These are phyloP conservation scores for Microbotryomycetes sp. DNA, from an alignment of 1,284 basidiomycete species.

Conservation along the genomic window DNA sequence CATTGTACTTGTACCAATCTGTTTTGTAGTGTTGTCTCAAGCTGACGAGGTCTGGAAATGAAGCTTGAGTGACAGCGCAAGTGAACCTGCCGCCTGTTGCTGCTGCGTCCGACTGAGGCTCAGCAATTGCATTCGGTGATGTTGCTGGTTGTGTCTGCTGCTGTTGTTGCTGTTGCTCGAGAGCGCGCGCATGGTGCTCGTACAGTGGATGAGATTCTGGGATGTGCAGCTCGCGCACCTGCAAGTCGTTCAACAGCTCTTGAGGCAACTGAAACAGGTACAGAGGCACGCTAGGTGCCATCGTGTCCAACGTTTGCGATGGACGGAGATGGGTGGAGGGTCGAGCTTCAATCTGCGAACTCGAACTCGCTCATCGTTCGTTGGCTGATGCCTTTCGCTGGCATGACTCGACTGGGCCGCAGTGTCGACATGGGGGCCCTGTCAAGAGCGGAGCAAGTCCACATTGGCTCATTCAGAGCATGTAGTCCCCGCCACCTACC, in stretches of 20 bases:
- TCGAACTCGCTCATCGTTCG: background rate
- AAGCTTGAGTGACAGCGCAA: constrained; percentile 46
- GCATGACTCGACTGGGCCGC: background rate
- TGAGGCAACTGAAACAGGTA: constrained; percentile 41
- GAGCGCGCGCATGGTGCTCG: constrained; percentile 6
- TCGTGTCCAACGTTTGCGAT: no score
- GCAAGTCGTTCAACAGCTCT: constrained; percentile 37
- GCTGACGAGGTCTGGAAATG: constrained; percentile 68
- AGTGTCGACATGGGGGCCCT: no score
- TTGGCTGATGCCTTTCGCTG: background rate
- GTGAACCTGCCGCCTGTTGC: constrained; percentile 12
- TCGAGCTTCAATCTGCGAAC: no score
- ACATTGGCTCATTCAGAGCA: background rate
- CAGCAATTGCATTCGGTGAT: background rate
- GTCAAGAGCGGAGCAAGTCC: no score
- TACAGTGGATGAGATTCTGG: constrained; percentile 22
- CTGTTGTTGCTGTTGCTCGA: background rate
- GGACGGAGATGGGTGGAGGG: no score
- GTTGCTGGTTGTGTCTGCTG: background rate
- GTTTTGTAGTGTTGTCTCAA: constrained; percentile 84
- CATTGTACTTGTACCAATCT: constrained; percentile 98
- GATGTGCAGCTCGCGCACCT: constrained; percentile 36
- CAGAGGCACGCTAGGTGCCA: constrained; percentile 23
- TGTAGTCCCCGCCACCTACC: background rate
- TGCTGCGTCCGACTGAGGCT: background rate